phyloP scores from a whole-genome alignment of 495 filamentous ascomycete species.

The Sphaerosporella brunnea region DNA sequence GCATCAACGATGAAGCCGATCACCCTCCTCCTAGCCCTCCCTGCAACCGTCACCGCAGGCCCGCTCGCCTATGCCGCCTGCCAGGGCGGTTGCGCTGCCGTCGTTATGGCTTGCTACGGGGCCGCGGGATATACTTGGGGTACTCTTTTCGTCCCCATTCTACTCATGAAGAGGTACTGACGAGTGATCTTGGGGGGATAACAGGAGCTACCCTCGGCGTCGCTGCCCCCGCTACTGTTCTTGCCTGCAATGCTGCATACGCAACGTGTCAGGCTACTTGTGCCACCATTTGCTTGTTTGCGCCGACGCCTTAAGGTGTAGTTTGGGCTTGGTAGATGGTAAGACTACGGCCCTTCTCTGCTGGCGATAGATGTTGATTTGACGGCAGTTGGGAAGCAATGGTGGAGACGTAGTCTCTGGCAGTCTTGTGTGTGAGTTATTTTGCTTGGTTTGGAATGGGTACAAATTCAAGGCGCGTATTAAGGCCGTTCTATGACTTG shows the following conservation, averaged over 20 bases:
- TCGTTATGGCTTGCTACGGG: constrained; percentile 37
- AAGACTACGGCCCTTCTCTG: too few relatives aligned
- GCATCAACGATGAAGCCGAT: neutral
- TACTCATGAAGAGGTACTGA: too few relatives aligned
- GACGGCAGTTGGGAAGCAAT: too few relatives aligned
- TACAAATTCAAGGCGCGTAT: too few relatives aligned
- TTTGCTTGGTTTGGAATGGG: too few relatives aligned
- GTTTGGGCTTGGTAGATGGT: neutral
- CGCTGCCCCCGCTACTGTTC: constrained; percentile 28
- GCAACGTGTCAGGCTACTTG: constrained; percentile 35
- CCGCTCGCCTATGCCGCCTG: constrained; percentile 33
- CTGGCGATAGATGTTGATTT: too few relatives aligned
- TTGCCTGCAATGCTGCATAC: constrained; percentile 35
- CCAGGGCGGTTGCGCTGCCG: constrained; percentile 33
- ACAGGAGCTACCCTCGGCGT: constrained; percentile 29
- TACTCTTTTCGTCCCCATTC: too few relatives aligned
- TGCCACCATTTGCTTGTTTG: constrained; percentile 20
- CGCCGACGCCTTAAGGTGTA: constrained; percentile 9
- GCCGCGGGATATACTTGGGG: constrained; percentile 34
- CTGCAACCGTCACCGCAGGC: constrained; percentile 22
- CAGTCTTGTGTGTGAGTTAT: too few relatives aligned
- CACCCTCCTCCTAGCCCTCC: neutral
- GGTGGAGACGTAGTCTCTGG: too few relatives aligned
- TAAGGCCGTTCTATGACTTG: too few relatives aligned
- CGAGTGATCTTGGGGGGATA: too few relatives aligned